Evolutionary conservation across 2,329 filamentous ascomycete genomes (phyloP).

Genomic region (Berkeleyomyces basicola): DNA sequence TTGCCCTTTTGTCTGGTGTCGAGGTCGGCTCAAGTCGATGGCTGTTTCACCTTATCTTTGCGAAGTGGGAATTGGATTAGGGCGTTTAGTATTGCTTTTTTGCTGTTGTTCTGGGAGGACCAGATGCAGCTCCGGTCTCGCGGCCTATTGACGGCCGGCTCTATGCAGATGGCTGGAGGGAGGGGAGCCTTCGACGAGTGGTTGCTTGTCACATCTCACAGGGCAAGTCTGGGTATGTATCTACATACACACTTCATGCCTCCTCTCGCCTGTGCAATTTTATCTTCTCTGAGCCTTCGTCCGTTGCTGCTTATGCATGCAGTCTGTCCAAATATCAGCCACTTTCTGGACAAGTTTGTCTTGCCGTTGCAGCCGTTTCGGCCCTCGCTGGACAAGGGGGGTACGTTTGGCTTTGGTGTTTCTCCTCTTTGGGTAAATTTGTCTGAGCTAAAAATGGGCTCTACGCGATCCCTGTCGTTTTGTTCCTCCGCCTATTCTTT

Average conservation of each 20-base stretch:
- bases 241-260: no score
- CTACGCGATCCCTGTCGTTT: conserved; percentile 3
- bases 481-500: not conserved
- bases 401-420: not conserved
- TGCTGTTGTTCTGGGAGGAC: not conserved
- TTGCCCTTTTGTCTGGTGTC: not conserved
- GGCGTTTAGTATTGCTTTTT: not conserved
- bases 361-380: not conserved
- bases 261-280: no score
- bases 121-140: no score
- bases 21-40: not conserved
- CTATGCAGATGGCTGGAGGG: no score
- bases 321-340: not conserved
- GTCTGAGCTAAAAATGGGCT: conserved; percentile 1
- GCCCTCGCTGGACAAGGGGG: not conserved
- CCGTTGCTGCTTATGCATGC: not conserved
- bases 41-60: not conserved
- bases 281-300: not conserved
- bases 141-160: no score
- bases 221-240: no score
- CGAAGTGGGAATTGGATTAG: not conserved
- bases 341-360: not conserved
- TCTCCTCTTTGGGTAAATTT: conserved; percentile 2
- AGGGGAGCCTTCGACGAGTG: no score
- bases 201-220: no score